Evolutionary conservation across 2,329 filamentous ascomycete species (phyloP).

Genomic region (Fusarium domesticum): DNA sequence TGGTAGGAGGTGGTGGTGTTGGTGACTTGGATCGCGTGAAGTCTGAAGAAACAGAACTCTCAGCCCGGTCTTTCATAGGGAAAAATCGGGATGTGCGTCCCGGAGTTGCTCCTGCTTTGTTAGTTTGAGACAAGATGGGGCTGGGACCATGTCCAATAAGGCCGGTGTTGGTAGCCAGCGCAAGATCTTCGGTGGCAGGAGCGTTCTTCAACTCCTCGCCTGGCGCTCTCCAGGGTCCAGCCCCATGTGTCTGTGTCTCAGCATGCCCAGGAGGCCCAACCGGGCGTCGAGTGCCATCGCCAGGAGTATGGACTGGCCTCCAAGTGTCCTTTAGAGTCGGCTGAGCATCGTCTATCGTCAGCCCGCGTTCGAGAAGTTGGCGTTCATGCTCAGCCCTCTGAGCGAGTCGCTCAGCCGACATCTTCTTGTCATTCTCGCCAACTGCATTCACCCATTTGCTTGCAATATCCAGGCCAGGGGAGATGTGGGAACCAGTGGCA

Average conservation of each 20-base stretch:
- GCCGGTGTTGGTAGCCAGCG: conserved; percentile 23
- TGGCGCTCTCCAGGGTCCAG: conserved; percentile 32
- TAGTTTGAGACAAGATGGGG: conserved; percentile 29
- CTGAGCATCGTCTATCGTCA: conserved; percentile 44
- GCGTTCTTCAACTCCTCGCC: conserved; percentile 26
- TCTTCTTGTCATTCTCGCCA: conserved; percentile 46
- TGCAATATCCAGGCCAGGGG: conserved; percentile 33
- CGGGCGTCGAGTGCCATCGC: conserved; percentile 36
- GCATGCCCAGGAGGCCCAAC: conserved; percentile 24
- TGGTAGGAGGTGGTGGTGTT: conserved; percentile 69
- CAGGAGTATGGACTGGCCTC: conserved; percentile 43
- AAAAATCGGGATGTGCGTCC: conserved; percentile 60
- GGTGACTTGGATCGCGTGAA: conserved; percentile 53
- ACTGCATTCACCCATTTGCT: conserved; percentile 45
- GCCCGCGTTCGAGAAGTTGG: conserved; percentile 43
- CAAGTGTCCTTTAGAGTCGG: conserved; percentile 53
- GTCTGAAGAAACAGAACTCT: conserved; percentile 37
- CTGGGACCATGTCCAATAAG: conserved; percentile 28
- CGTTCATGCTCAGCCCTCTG: conserved; percentile 43
- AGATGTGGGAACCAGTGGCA: conserved; percentile 30
- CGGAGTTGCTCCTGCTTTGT: conserved; percentile 40
- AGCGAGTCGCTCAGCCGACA: conserved; percentile 38
- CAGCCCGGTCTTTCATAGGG: conserved; percentile 51
- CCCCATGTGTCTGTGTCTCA: conserved; percentile 30
- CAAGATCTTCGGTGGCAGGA: conserved; percentile 22